Evolutionary conservation across 345 rosid genomes (phyloP).

Genomic region (Anastatica hierochuntica): DNA sequence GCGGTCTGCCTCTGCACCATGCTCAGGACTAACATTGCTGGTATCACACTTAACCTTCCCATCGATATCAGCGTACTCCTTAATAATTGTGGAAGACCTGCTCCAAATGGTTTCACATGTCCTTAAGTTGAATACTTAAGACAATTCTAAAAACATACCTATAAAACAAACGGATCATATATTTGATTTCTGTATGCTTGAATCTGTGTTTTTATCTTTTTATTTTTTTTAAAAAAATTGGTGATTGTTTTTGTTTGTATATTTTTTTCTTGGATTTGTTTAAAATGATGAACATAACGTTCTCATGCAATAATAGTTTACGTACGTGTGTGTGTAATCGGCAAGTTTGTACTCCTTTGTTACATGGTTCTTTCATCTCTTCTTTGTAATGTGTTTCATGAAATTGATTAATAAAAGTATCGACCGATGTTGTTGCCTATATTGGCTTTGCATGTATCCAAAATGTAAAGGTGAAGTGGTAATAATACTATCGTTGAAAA

Average conservation of each 20-base stretch:
- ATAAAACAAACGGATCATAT: not conserved
- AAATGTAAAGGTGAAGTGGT: not conserved
- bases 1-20: slow-evolving; percentile 46
- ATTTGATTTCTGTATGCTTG: too few species aligned
- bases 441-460: not conserved
- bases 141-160: not conserved
- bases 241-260: too few species aligned
- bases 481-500: not conserved
- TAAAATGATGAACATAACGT: not conserved
- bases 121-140: slow-evolving; percentile 9
- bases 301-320: slow-evolving; percentile 3
- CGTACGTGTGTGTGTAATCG: not conserved
- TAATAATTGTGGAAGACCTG: slow-evolving; percentile 25
- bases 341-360: slow-evolving; percentile 9
- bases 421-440: not conserved
- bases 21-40: slow-evolving; percentile 32
- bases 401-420: slow-evolving; percentile 6
- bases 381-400: not conserved
- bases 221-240: too few species aligned
- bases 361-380: not conserved
- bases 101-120: slow-evolving; percentile 29
- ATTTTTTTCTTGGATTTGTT: not conserved
- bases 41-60: slow-evolving; percentile 36
- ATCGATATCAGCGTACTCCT: slow-evolving; percentile 32
- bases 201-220: too few species aligned